Evolutionary conservation across 1,139 yeast species (phyloP).

Genomic region (Blastobotrys aristatus): DNA sequence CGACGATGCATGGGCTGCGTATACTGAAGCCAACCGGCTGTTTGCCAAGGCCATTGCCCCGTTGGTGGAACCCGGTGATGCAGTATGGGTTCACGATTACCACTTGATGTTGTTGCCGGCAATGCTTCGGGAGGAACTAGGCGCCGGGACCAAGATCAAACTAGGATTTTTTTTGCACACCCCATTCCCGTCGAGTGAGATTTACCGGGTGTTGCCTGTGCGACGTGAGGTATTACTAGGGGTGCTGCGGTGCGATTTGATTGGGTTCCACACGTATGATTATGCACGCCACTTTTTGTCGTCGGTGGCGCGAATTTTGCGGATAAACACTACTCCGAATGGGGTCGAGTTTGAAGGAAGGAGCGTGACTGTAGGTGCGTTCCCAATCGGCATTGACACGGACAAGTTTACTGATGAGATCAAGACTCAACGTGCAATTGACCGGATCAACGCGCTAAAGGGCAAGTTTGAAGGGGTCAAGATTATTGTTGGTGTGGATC

Average conservation of each 20-base stretch:
- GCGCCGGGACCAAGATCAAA: conserved; percentile 51
- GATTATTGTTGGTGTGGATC: conserved; percentile 91
- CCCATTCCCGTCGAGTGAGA: conserved; percentile 96
- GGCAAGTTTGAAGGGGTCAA: conserved; percentile 64
- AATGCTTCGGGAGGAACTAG: conserved; percentile 67
- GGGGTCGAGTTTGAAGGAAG: conserved; percentile 79
- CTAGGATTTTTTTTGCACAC: conserved; percentile 95
- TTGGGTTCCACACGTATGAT: conserved; percentile 99
- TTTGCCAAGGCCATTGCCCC: conserved; percentile 74
- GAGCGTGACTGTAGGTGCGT: conserved; percentile 84
- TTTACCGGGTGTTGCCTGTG: conserved; percentile 91
- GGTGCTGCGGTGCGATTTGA: conserved; percentile 85
- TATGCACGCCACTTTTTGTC: conserved; percentile 97
- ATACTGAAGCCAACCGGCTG: conserved; percentile 82
- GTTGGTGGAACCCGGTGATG: conserved; percentile 73
- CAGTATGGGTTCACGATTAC: conserved; percentile 97
- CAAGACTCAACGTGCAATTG: conserved; percentile 53
- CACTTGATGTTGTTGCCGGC: conserved; percentile 94
- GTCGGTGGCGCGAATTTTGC: conserved; percentile 80
- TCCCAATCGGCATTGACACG: conserved; percentile 97
- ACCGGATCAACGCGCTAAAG: conserved; percentile 60
- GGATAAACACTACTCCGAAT: conserved; percentile 82
- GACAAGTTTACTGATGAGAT: conserved; percentile 84
- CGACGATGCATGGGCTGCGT: conserved; percentile 97
- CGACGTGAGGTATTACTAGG: conserved; percentile 89